Conservation (phyloP, 2,329 filamentous ascomycete genomes). For the Aureobasidium vineae region DNA sequence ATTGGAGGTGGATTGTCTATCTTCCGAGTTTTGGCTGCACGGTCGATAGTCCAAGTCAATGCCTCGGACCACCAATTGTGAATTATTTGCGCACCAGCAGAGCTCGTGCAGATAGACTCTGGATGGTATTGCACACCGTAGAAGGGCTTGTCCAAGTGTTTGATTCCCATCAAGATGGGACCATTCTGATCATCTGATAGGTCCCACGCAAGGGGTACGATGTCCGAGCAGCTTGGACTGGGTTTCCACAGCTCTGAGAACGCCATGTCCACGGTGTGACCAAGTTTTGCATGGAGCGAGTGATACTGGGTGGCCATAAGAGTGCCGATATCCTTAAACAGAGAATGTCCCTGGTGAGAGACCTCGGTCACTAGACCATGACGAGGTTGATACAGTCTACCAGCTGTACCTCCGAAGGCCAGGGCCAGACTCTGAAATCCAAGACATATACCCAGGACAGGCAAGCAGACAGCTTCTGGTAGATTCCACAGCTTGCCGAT, state of each 20-base stretch:
- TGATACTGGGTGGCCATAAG: slow-evolving; percentile 78
- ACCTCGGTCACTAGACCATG: slow-evolving; percentile 78
- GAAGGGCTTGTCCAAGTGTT: slow-evolving; percentile 67
- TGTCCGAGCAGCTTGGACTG: slow-evolving; percentile 38
- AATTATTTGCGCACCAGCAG: slow-evolving; percentile 62
- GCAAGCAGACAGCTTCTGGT: slow-evolving; percentile 58
- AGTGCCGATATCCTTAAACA: slow-evolving; percentile 62
- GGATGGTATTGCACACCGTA: slow-evolving; percentile 92
- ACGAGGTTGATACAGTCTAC: slow-evolving; percentile 66
- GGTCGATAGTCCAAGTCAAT: slow-evolving; percentile 27
- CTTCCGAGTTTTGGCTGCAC: not conserved
- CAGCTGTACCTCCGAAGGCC: slow-evolving; percentile 64
- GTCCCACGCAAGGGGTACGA: slow-evolving; percentile 52
- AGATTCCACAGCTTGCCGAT: slow-evolving; percentile 75
- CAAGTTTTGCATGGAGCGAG: slow-evolving; percentile 53
- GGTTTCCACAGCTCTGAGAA: slow-evolving; percentile 45
- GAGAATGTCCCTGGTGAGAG: slow-evolving; percentile 57
- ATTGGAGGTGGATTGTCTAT: not conserved
- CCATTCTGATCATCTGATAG: slow-evolving; percentile 49
- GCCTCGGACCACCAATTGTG: slow-evolving; percentile 72
- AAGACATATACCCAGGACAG: slow-evolving; percentile 83
- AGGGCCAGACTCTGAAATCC: slow-evolving; percentile 81
- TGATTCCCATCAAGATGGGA: slow-evolving; percentile 72
- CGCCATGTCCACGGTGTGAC: slow-evolving; percentile 37
- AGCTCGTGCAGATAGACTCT: slow-evolving; percentile 80